phyloP scores from a whole-genome alignment of 805 yeast genomes.

The Saccharomycopsis fermentans region DNA sequence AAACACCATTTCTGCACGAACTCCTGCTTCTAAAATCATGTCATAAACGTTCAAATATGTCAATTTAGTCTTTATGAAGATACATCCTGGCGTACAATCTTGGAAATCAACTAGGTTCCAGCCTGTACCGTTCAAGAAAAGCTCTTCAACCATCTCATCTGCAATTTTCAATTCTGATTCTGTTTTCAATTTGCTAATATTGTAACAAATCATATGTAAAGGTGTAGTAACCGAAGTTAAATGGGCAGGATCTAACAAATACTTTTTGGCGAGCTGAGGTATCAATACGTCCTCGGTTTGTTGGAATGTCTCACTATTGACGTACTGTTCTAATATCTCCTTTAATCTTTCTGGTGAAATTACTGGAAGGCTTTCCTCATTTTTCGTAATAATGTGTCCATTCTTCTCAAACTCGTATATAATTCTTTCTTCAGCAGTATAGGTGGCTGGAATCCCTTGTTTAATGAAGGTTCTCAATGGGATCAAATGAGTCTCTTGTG shows the following conservation, averaged over 20 bases:
- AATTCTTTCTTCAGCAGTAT: conserved; percentile 67
- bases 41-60: conserved; percentile 35
- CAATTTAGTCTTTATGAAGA: conserved; percentile 45
- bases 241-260: conserved; percentile 5
- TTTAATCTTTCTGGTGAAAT: not conserved
- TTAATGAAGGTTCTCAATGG: conserved; percentile 38
- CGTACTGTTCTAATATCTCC: not conserved
- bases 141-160: conserved; percentile 41
- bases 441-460: conserved; percentile 72
- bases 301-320: not conserved
- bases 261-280: not conserved
- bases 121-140: conserved; percentile 84
- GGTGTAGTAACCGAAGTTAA: conserved; percentile 60
- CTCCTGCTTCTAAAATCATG: conserved; percentile 70
- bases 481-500: conserved; percentile 30
- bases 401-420: conserved; percentile 36
- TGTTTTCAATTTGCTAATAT: conserved; percentile 29
- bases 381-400: not conserved
- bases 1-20: conserved; percentile 73
- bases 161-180: not conserved
- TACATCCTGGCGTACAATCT: conserved; percentile 78
- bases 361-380: not conserved
- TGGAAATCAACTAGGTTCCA: conserved; percentile 75
- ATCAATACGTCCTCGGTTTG: not conserved
- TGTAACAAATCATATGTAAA: conserved; percentile 55